A percentile compares a stretch with the other conserved stretches of the same genome.
phyloP scores from a whole-genome alignment of 1,284 basidiomycete species.

The Pyrrhoderma noxium region DNA sequence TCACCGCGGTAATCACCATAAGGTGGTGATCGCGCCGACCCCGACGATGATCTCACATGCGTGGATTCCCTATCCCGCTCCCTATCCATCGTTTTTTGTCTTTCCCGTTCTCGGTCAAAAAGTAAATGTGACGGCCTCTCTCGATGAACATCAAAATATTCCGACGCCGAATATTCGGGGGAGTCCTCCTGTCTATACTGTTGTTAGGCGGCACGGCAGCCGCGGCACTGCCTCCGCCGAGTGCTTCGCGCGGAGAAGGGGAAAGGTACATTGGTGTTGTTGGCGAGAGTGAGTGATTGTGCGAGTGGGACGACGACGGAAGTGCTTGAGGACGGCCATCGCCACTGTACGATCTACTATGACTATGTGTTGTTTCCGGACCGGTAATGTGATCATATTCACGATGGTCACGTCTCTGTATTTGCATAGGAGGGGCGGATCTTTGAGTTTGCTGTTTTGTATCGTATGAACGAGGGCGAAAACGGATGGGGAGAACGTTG shows the following conservation, averaged over 20 bases:
- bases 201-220: constrained; percentile 6
- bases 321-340: constrained; percentile 1
- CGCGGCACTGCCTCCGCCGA: constrained; percentile 6
- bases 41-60: not conserved
- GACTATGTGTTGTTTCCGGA: constrained; percentile 8
- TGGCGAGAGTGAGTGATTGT: not conserved
- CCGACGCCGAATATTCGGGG: constrained; percentile 14
- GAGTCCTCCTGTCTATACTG: not conserved
- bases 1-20: constrained; percentile 8
- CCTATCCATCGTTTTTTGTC: constrained; percentile 9
- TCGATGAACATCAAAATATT: constrained; percentile 13
- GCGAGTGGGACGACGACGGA: constrained; percentile 4
- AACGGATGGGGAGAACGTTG: not conserved
- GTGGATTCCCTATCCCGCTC: constrained; percentile 17
- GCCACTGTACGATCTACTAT: constrained; percentile 13
- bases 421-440: not conserved
- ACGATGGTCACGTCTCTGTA: not conserved
- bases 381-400: not conserved
- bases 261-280: not conserved
- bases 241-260: constrained; percentile 1
- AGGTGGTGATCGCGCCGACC: constrained; percentile 10
- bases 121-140: not conserved
- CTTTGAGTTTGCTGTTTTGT: not conserved
- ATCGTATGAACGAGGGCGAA: not conserved
- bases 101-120: too few relatives aligned